Conservation (phyloP, 2,329 filamentous ascomycete genomes). For the Trichoderma aggressivum region DNA sequence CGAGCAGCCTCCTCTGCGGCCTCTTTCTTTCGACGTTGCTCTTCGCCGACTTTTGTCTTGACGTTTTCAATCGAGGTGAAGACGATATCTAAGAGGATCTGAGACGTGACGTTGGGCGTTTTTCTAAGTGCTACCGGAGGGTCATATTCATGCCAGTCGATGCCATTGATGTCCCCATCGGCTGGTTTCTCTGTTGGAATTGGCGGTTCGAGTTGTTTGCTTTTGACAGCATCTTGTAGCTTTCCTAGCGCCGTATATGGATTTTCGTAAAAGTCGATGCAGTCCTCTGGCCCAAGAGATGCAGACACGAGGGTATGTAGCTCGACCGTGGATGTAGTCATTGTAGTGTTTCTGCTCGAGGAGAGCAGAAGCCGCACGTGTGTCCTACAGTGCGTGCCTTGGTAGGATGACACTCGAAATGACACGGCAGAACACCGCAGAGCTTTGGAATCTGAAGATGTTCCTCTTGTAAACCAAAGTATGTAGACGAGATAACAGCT, state of each 20-base stretch:
- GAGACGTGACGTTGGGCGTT: conserved; percentile 37
- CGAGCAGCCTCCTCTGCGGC: conserved; percentile 27
- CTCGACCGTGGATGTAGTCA: conserved; percentile 7
- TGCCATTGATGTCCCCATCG: conserved; percentile 27
- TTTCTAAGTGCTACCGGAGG: conserved; percentile 43
- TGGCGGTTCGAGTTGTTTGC: conserved; percentile 20
- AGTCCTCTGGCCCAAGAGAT: conserved; percentile 31
- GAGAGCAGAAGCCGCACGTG: background rate
- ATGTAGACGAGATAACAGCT: background rate
- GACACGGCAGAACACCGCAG: background rate
- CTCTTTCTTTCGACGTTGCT: conserved; percentile 29
- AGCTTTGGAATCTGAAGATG: background rate
- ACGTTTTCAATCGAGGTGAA: conserved; percentile 45
- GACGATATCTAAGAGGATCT: conserved; percentile 42
- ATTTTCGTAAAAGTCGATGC: conserved; percentile 30
- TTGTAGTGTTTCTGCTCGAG: background rate
- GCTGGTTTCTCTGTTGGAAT: conserved; percentile 26
- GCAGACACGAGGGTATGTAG: conserved; percentile 27
- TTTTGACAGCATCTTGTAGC: conserved; percentile 26
- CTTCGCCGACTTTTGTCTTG: conserved; percentile 34
- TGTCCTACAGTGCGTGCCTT: background rate
- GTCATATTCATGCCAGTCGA: conserved; percentile 47
- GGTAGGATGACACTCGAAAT: background rate
- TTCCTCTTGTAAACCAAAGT: background rate
- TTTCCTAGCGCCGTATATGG: conserved; percentile 28